These are phyloP conservation scores for Emergomyces pasteurianus DNA, from an alignment of 2,329 filamentous ascomycete species.

Conservation along the genomic window DNA sequence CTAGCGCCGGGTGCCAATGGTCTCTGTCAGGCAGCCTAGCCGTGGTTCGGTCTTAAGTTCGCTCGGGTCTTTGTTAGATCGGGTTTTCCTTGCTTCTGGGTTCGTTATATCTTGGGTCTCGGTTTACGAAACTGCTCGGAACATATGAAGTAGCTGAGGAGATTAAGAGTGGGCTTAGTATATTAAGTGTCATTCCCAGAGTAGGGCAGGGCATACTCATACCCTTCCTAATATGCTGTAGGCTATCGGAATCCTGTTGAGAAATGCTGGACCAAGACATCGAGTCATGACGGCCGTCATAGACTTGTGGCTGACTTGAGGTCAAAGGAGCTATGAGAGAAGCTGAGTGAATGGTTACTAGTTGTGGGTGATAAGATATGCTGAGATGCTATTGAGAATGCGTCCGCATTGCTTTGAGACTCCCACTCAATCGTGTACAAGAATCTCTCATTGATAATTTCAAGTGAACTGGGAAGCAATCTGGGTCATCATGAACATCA, in stretches of 20 bases:
- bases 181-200: too few species aligned
- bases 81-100: too few species aligned
- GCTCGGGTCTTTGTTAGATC: too few species aligned
- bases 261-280: conserved; percentile 15
- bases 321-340: conserved; percentile 18
- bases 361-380: conserved; percentile 26
- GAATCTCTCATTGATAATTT: conserved; percentile 20
- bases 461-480: conserved; percentile 31
- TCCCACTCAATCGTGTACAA: conserved; percentile 20
- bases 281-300: too few species aligned
- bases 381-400: conserved; percentile 23
- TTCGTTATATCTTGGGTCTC: conserved; percentile 69
- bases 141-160: too few species aligned
- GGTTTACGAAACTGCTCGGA: conserved; percentile 68
- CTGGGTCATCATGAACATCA: conserved; percentile 35
- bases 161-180: too few species aligned
- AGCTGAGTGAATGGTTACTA: conserved; percentile 30
- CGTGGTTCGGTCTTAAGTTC: too few species aligned
- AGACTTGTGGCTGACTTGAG: conserved; percentile 11
- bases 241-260: conserved; percentile 12
- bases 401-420: conserved; percentile 19
- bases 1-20: too few species aligned
- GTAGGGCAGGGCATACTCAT: too few species aligned
- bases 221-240: conserved; percentile 39
- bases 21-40: too few species aligned